A percentile compares a stretch with the other conserved stretches of the same genome.
Evolutionary conservation across 345 rosid genomes (phyloP).

Genomic region (Brassica cretica): DNA sequence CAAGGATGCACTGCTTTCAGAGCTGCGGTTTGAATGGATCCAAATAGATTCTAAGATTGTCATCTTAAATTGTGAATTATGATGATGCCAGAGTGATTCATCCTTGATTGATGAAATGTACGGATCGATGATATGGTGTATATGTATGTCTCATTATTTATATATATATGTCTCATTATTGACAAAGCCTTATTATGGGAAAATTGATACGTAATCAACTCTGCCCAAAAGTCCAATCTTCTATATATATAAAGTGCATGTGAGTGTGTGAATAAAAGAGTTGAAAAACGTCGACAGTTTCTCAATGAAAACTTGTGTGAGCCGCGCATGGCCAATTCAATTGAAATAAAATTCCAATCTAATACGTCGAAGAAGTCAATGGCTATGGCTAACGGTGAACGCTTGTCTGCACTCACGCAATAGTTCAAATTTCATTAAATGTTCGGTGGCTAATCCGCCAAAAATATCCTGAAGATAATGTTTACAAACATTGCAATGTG

Average conservation of each 20-base stretch:
- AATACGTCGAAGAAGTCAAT: neutral
- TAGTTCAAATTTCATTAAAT: conserved; percentile 25
- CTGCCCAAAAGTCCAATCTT: conserved; percentile 14
- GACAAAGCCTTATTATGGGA: neutral
- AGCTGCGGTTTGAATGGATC: too few relatives aligned
- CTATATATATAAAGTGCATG: neutral
- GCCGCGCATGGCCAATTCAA: conserved; percentile 10
- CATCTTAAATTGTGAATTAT: neutral
- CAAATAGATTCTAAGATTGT: too few relatives aligned
- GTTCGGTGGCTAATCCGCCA: neutral
- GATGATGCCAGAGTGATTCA: conserved; percentile 16
- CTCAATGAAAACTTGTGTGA: neutral
- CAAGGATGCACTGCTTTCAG: too few relatives aligned
- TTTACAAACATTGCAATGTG: conserved; percentile 24
- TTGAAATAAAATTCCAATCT: neutral
- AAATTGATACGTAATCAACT: neutral
- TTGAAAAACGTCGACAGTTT: neutral
- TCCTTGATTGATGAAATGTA: conserved; percentile 14
- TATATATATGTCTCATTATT: neutral
- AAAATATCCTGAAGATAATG: neutral
- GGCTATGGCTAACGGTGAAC: conserved; percentile 21
- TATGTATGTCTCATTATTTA: neutral
- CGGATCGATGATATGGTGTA: conserved; percentile 8
- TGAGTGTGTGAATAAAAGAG: neutral
- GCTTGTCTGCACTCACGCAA: conserved; percentile 21